phyloP scores from a whole-genome alignment of 2,329 filamentous ascomycete species.

The Harringtonia aguacate region DNA sequence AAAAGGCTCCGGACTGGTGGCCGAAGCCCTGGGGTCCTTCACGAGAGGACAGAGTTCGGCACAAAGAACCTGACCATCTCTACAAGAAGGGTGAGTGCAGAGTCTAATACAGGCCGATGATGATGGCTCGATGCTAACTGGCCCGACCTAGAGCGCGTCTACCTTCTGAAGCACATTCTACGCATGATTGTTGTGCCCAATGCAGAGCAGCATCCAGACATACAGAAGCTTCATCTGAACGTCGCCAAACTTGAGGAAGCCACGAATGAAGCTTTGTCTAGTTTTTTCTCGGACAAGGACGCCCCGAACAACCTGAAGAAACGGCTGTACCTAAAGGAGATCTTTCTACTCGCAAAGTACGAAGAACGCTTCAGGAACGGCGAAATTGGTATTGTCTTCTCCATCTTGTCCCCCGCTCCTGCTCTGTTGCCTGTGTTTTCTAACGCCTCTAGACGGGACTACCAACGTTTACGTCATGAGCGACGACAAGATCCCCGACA shows the following conservation, averaged over 20 bases:
- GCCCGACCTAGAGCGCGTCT: constrained; percentile 39
- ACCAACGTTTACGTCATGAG: constrained; percentile 39
- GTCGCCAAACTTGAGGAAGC: constrained; percentile 47
- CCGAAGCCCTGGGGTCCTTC: constrained; percentile 42
- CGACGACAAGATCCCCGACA: constrained; percentile 39
- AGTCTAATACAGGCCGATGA: not conserved
- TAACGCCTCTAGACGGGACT: constrained; percentile 28
- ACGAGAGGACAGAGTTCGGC: constrained; percentile 45
- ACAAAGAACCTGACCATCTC: constrained; percentile 66
- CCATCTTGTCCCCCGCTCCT: not conserved
- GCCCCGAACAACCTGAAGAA: constrained; percentile 42
- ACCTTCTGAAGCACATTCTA: constrained; percentile 50
- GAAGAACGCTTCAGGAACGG: constrained; percentile 46
- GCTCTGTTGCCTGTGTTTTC: not conserved
- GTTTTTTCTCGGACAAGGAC: constrained; percentile 48
- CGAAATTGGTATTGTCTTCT: constrained; percentile 38
- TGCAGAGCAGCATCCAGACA: constrained; percentile 35
- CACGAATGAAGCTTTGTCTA: constrained; percentile 45
- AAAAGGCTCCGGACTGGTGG: constrained; percentile 58
- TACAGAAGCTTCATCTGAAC: constrained; percentile 41
- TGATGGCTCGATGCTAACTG: constrained; percentile 6
- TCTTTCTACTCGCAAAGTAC: constrained; percentile 48
- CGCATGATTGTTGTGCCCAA: constrained; percentile 42
- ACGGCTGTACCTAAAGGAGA: constrained; percentile 44
- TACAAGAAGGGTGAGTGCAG: constrained; percentile 48